Evolutionary conservation across 164 flowering plant species (phyloP).

Genomic region (Magnolia kwangsiensis): DNA sequence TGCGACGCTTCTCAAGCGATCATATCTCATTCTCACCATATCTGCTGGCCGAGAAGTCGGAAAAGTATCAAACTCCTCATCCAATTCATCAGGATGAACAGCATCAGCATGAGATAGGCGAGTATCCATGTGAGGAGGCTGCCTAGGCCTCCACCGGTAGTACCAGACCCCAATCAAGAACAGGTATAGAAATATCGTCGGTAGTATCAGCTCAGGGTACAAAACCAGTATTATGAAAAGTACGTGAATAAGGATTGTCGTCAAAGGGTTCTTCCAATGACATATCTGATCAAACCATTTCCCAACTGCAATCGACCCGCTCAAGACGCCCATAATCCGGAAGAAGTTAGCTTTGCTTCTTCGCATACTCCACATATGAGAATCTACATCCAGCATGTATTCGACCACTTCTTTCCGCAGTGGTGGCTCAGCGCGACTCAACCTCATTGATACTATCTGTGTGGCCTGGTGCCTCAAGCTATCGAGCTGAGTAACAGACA

Average conservation of each 20-base stretch:
- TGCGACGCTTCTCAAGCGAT: slow-evolving; percentile 45
- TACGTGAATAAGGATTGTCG: slow-evolving; percentile 69
- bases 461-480: slow-evolving; percentile 85
- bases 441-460: slow-evolving; percentile 68
- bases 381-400: slow-evolving; percentile 67
- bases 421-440: slow-evolving; percentile 81
- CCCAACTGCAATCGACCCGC: slow-evolving; percentile 59
- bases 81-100: slow-evolving; percentile 41
- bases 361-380: slow-evolving; percentile 54
- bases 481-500: slow-evolving; percentile 68
- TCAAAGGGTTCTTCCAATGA: slow-evolving; percentile 86
- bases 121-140: slow-evolving; percentile 57
- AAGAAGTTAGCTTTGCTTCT: slow-evolving; percentile 65
- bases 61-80: slow-evolving; percentile 62
- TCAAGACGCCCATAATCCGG: slow-evolving; percentile 66
- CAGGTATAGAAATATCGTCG: slow-evolving; percentile 76
- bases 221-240: slow-evolving; percentile 64
- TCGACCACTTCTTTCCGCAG: slow-evolving; percentile 74
- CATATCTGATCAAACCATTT: slow-evolving; percentile 81
- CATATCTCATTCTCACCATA: slow-evolving; percentile 42
- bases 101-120: slow-evolving; percentile 42
- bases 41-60: slow-evolving; percentile 37
- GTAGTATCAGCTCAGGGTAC: slow-evolving; percentile 81
- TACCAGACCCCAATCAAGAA: slow-evolving; percentile 57
- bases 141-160: slow-evolving; percentile 38